phyloP scores from a whole-genome alignment of 306 rosid species.

The Macrotyloma uniflorum region DNA sequence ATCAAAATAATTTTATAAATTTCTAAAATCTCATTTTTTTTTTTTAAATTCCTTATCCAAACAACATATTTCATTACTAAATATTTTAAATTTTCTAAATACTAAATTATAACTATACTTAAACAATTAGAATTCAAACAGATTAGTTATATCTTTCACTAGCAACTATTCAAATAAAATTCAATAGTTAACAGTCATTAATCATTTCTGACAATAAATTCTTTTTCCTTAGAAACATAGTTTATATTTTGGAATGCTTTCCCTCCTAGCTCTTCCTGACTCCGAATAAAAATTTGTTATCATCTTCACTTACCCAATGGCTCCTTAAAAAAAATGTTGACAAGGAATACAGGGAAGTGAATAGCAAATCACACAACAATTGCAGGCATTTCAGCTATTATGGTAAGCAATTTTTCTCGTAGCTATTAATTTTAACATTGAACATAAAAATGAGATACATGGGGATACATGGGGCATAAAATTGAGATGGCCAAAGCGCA shows the following conservation, averaged over 20 bases:
- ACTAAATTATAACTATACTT: too few species aligned
- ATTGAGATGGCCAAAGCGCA: background rate
- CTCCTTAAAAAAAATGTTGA: too few species aligned
- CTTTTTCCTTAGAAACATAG: background rate
- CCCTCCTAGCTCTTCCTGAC: background rate
- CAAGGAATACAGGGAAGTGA: background rate
- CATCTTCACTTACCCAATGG: too few species aligned
- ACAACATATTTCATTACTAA: too few species aligned
- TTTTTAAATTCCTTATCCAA: too few species aligned
- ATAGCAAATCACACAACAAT: background rate
- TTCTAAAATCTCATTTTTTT: too few species aligned
- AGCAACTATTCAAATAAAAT: background rate
- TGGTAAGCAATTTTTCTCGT: background rate
- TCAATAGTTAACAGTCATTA: background rate
- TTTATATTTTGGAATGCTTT: background rate
- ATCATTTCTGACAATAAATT: background rate
- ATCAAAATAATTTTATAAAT: too few species aligned
- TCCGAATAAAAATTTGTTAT: background rate
- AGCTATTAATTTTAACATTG: background rate
- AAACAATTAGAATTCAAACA: too few species aligned
- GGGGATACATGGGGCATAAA: background rate
- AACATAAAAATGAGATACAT: background rate
- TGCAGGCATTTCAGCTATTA: background rate
- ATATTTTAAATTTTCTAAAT: too few species aligned
- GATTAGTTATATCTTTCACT: too few species aligned